phyloP scores from a whole-genome alignment of 2,329 filamentous ascomycete genomes.

The Fusarium subtropicale region DNA sequence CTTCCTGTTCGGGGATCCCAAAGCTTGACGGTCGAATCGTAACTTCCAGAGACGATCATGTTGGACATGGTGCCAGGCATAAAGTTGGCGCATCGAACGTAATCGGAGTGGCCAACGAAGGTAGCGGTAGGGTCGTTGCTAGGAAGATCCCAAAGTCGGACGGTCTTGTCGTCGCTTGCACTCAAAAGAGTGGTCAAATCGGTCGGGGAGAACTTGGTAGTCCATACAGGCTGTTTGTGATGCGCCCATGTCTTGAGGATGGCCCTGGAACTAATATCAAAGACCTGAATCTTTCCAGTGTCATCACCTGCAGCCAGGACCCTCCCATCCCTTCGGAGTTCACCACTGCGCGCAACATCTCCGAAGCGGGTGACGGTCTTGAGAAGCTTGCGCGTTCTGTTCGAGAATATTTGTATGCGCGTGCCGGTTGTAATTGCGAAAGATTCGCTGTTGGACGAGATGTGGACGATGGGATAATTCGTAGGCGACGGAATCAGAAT shows the following conservation, averaged over 20 bases:
- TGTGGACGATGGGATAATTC: conserved; percentile 89
- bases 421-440: conserved; percentile 97
- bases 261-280: conserved; percentile 87
- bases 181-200: conserved; percentile 89
- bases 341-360: conserved; percentile 88
- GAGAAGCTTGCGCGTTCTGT: conserved; percentile 87
- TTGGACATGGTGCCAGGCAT: conserved; percentile 80
- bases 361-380: conserved; percentile 96
- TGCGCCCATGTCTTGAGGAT: conserved; percentile 96
- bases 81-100: conserved; percentile 88
- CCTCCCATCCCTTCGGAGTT: conserved; percentile 87
- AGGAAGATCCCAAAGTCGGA: conserved; percentile 93
- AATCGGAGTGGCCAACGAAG: conserved; percentile 90
- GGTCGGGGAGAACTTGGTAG: conserved; percentile 90
- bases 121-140: conserved; percentile 79
- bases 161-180: conserved; percentile 91
- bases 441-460: conserved; percentile 79
- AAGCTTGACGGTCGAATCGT: conserved; percentile 91
- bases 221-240: conserved; percentile 94
- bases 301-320: conserved; percentile 94
- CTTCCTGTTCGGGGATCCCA: conserved; percentile 88
- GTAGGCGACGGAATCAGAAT: conserved; percentile 91
- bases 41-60: conserved; percentile 88
- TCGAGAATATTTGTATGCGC: conserved; percentile 92
- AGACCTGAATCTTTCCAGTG: conserved; percentile 91